Percentiles rank a stretch among this genome's conserved stretches.
phyloP scores from a whole-genome alignment of 306 rosid genomes.

The Malus sylvestris region DNA sequence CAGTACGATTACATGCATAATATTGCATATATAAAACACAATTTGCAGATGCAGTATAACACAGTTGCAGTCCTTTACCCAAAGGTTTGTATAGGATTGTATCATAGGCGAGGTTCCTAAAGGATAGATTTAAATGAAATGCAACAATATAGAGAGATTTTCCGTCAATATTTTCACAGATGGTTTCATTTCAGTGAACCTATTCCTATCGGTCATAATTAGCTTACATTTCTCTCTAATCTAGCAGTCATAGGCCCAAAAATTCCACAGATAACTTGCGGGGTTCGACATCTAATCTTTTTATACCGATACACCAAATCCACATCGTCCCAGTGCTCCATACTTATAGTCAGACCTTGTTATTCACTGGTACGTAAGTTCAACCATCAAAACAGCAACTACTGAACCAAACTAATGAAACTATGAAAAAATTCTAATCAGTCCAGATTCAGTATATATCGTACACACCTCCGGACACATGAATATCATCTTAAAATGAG shows the following conservation, averaged over 20 bases:
- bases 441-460: no score
- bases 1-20: not conserved
- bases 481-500: not conserved
- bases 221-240: not conserved
- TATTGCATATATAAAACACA: not conserved
- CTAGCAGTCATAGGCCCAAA: not conserved
- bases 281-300: not conserved
- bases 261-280: not conserved
- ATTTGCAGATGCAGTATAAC: not conserved
- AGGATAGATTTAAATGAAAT: not conserved
- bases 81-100: not conserved
- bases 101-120: not conserved
- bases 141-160: not conserved
- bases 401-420: not conserved
- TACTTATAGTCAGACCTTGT: not conserved
- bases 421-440: no score
- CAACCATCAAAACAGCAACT: not conserved
- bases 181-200: not conserved
- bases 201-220: not conserved
- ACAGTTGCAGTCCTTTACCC: not conserved
- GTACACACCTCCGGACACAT: not conserved
- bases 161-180: not conserved
- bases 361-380: not conserved
- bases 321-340: not conserved
- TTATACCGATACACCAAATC: not conserved